Conservation (phyloP, 257 asterid genomes). For the Anisodus acutangulus region DNA sequence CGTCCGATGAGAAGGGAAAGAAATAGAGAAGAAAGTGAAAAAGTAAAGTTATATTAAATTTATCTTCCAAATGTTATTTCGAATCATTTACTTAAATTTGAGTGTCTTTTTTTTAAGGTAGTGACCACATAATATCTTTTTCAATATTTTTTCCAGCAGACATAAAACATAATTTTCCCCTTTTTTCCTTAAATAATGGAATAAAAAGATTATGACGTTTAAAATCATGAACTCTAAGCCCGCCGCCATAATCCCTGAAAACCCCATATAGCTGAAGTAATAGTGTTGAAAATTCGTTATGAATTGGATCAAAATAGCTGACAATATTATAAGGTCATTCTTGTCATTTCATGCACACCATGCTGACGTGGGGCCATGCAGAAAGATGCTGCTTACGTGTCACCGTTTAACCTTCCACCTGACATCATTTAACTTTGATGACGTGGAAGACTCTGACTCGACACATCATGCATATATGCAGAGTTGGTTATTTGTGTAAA, state of each 20-base stretch:
- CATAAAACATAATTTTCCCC: no score
- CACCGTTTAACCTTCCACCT: background rate
- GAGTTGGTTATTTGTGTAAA: background rate
- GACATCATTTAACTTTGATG: background rate
- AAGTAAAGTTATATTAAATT: no score
- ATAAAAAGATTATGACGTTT: background rate
- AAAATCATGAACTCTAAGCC: constrained; percentile 10
- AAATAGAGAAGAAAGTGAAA: no score
- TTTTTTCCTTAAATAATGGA: background rate
- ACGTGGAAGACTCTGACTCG: background rate
- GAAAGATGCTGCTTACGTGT: constrained; percentile 16
- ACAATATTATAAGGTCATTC: background rate
- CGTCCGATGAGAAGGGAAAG: no score
- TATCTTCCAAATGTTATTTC: no score
- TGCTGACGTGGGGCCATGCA: background rate
- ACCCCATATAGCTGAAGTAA: constrained; percentile 27
- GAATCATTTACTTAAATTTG: no score
- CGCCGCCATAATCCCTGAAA: background rate
- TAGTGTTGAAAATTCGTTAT: background rate
- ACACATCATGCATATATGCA: background rate
- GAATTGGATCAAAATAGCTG: constrained; percentile 26
- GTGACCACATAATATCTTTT: no score
- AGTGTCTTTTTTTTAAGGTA: no score
- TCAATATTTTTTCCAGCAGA: no score
- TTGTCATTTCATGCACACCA: background rate